Evolutionary conservation across 1,284 basidiomycete genomes (phyloP), one percentile per base, ranked within the genome.

Genomic region (Cryptococcus amylolentus): DNA sequence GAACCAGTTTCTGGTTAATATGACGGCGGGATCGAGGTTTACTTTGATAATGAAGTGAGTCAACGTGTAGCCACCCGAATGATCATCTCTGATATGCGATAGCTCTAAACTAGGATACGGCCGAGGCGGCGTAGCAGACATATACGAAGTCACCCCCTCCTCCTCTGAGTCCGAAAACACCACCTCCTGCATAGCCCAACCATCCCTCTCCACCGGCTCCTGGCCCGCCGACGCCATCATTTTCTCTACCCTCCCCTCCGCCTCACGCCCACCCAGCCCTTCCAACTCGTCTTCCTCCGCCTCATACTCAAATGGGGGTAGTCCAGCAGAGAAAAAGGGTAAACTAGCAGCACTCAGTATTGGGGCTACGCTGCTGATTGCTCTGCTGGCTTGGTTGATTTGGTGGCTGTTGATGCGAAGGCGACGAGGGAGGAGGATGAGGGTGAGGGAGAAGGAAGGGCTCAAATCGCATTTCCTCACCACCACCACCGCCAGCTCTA

Each of bases 1-100:
- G 55, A 67, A 53, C 49, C 61, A 65, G 47, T 72, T 67, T 67
- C 44, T 54, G 40, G n/a, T 70, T 38, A 67, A 70, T 52, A 56
- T 72, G 51, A 67, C 68, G 26, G 46, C 57, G 12, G 67, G 68
- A 13, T 52, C 64, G n/a, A 58, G 68, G 28, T 72, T 70, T 49
- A 68, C 63, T 7, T 39, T 72, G 37, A 61, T 70, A 57, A 66
- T 70, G 64, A 72, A 67, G 70, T 71, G 58, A 67, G 70, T 66
- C 23, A 23, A 23, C 23, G 23, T 35, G 37, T 5, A 9, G 18
- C 9, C 39, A 5, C n/a, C 6, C 1, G 0, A 45, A 40, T 5
- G 4, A n/a, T 52, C 60, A 13, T 13, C 14, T 26, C 39, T 14
- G 9, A 14, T 23, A 7, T 18, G 13, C 4, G 23, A n/a, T 39